Evolutionary conservation across 371 early-diverging fungal species (phyloP).

Genomic region (Rhizomucor miehei): DNA sequence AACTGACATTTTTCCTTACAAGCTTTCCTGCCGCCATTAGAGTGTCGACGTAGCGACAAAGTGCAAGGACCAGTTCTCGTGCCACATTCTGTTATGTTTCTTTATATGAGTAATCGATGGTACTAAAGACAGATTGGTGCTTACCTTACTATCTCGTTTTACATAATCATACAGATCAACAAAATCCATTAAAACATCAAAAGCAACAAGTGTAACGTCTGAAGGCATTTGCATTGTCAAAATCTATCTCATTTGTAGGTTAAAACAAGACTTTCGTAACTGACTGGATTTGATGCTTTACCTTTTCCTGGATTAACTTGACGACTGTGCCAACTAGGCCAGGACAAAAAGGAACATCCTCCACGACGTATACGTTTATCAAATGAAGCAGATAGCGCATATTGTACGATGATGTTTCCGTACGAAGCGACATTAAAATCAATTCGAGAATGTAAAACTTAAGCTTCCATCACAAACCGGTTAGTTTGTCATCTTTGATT

Average conservation of each 20-base stretch:
- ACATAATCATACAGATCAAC: constrained; percentile 65
- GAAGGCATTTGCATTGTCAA: constrained; percentile 61
- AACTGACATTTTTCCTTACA: constrained; percentile 11
- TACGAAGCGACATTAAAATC: constrained; percentile 61
- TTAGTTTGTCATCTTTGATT: no score
- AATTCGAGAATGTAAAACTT: constrained; percentile 71
- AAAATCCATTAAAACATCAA: constrained; percentile 69
- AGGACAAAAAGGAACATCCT: constrained; percentile 76
- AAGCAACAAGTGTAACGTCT: constrained; percentile 67
- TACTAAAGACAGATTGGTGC: background rate
- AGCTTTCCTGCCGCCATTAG: constrained; percentile 44
- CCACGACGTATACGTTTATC: constrained; percentile 70
- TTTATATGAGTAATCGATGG: background rate
- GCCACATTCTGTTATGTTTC: constrained; percentile 54
- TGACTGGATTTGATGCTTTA: constrained; percentile 13
- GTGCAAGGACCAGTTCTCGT: constrained; percentile 65
- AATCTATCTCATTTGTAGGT: constrained; percentile 30
- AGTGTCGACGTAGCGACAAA: constrained; percentile 71
- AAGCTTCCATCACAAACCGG: constrained; percentile 31
- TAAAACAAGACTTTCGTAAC: background rate
- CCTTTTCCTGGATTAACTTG: constrained; percentile 74
- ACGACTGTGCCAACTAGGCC: constrained; percentile 71
- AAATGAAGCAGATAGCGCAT: constrained; percentile 67
- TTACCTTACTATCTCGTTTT: constrained; percentile 68
- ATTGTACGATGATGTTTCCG: constrained; percentile 69